Conservation (phyloP, 2,329 filamentous ascomycete genomes). For the Beauveria bassiana region DNA sequence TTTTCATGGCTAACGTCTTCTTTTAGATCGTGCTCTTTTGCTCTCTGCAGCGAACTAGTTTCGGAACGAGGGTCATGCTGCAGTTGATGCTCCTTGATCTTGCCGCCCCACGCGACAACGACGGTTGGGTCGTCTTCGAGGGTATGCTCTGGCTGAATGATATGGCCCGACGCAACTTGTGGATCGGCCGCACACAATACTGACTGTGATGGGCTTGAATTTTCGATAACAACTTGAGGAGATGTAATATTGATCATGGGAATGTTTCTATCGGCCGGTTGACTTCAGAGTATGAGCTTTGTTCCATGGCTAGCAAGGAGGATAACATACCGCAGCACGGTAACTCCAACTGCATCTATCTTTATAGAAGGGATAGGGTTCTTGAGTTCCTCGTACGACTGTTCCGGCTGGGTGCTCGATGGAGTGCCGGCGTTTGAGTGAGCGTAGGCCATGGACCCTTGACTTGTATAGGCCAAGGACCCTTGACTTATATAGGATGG, state of each 20-base stretch:
- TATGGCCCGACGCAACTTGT: constrained; percentile 1
- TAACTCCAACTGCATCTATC: not conserved
- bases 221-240: not conserved
- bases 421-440: not conserved
- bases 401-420: not conserved
- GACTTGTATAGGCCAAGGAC: not conserved
- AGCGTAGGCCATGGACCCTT: not conserved
- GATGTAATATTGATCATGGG: constrained; percentile 6
- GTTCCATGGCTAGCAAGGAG: not conserved
- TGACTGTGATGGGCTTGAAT: not conserved
- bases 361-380: not conserved
- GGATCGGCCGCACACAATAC: not conserved
- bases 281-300: not conserved
- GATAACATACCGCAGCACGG: not conserved
- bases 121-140: not conserved
- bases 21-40: not conserved
- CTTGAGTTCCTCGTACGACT: not conserved
- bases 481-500: not conserved
- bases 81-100: constrained; percentile 4
- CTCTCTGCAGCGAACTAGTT: not conserved
- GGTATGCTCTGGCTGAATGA: constrained; percentile 8
- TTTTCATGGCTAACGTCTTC: not conserved
- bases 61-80: not conserved
- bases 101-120: not conserved
- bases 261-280: not conserved